These are phyloP conservation scores for Cynara cardunculus DNA, from an alignment of 129 eudicot genomes.

Conservation along the genomic window DNA sequence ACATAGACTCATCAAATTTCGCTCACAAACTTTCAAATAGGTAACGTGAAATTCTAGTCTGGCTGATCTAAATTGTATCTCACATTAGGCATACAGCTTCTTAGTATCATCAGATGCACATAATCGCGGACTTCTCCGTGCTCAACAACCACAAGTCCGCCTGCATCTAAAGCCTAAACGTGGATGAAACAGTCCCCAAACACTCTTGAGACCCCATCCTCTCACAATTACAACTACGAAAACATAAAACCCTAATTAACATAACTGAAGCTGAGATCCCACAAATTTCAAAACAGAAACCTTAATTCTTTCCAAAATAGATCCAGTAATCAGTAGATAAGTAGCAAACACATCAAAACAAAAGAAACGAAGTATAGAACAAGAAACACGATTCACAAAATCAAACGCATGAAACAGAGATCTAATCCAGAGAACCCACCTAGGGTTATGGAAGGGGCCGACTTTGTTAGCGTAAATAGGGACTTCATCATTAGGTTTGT, in stretches of 20 bases:
- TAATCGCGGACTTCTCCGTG: not conserved
- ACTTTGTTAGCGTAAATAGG: conserved; percentile 88
- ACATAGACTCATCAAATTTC: not conserved
- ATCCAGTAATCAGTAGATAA: conserved; percentile 12
- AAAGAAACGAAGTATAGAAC: not conserved
- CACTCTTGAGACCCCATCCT: conserved; percentile 3
- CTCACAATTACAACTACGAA: not conserved
- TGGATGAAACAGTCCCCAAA: not conserved
- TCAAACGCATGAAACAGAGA: conserved; percentile 6
- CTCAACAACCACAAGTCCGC: not conserved
- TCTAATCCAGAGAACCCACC: conserved; percentile 34
- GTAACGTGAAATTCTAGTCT: not conserved
- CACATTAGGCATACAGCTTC: not conserved
- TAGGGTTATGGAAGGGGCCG: conserved; percentile 93
- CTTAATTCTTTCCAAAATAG: not conserved
- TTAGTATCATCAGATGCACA: not conserved
- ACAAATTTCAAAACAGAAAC: conserved; percentile 7
- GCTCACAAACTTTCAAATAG: not conserved
- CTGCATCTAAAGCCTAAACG: not conserved
- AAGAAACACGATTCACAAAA: not conserved
- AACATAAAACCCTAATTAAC: conserved; percentile 16
- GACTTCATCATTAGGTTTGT: conserved; percentile 61
- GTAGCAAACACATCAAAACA: not conserved
- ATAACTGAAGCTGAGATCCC: conserved; percentile 23
- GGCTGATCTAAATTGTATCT: not conserved